A percentile compares a stretch with the other conserved stretches of the same genome.
These are phyloP conservation scores for Arthrinium phaeospermum DNA, from an alignment of 2,329 filamentous ascomycete genomes.

Conservation along the genomic window DNA sequence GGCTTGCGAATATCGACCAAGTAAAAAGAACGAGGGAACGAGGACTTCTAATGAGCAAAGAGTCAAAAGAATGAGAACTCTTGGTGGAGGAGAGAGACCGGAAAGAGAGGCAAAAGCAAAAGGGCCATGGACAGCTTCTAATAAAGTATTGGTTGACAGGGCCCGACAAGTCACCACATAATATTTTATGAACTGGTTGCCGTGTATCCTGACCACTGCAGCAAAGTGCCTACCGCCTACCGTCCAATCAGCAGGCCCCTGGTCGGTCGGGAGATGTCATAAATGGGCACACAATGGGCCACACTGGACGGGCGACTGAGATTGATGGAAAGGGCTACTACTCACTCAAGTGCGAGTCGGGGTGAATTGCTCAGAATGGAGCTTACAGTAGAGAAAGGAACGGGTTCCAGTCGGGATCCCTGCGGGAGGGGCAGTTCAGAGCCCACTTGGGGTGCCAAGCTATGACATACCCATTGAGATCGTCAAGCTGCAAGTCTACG, in stretches of 20 bases:
- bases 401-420: slow-evolving; percentile 2
- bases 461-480: slow-evolving; percentile 14
- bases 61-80: slow-evolving; percentile 15
- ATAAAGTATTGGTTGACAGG: slow-evolving; percentile 13
- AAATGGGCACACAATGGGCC: slow-evolving; percentile 1
- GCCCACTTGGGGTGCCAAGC: slow-evolving; percentile 6
- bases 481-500: slow-evolving; percentile 8
- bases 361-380: not conserved
- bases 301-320: not conserved
- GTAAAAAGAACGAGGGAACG: slow-evolving; percentile 9
- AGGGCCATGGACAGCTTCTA: not conserved
- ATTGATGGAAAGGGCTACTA: not conserved
- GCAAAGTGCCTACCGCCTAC: not conserved
- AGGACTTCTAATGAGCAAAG: slow-evolving; percentile 16
- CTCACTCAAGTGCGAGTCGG: not conserved
- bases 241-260: not conserved
- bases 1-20: not conserved
- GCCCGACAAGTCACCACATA: not conserved
- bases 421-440: not conserved
- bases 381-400: not conserved
- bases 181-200: not conserved
- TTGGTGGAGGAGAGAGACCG: slow-evolving; percentile 12
- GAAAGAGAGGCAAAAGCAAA: slow-evolving; percentile 1
- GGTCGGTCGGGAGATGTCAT: slow-evolving; percentile 5
- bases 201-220: not conserved